A percentile compares a stretch with the other conserved stretches of the same genome.
These are phyloP conservation scores for Plasmodium vivax DNA, from an alignment of 169 alveolate genomes.

Conservation along the genomic window DNA sequence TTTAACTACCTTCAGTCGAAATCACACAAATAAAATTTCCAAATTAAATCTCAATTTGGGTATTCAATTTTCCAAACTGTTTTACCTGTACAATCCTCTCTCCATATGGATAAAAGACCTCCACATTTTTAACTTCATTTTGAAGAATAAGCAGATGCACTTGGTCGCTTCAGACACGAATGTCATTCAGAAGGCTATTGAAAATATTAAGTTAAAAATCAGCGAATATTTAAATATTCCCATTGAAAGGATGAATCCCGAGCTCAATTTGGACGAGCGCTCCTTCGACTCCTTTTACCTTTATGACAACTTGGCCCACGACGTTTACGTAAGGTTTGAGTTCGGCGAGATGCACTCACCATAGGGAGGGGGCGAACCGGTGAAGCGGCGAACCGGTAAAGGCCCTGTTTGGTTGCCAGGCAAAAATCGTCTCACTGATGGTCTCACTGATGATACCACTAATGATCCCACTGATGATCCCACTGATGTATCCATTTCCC, in stretches of 20 bases:
- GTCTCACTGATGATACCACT: too few species aligned
- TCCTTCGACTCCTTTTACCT: constrained; percentile 34
- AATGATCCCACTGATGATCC: too few species aligned
- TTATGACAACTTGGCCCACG: constrained; percentile 62
- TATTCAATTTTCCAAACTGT: constrained; percentile 36
- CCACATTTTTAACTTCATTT: constrained; percentile 33
- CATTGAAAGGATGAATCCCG: constrained; percentile 17
- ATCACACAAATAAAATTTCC: constrained; percentile 22
- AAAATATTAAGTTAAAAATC: constrained; percentile 30
- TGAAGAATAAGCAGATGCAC: constrained; percentile 1
- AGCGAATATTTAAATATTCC: constrained; percentile 48
- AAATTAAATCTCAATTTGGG: constrained; percentile 67
- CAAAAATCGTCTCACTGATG: not conserved
- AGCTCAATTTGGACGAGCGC: constrained; percentile 9
- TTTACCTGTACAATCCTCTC: constrained; percentile 43
- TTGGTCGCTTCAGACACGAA: constrained; percentile 8
- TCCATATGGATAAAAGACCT: constrained; percentile 61
- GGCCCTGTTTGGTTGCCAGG: not conserved
- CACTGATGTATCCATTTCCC: not conserved
- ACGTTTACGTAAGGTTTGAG: constrained; percentile 35
- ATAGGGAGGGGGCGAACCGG: not conserved
- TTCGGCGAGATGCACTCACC: not conserved
- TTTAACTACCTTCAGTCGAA: constrained; percentile 32
- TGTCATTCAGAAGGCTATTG: constrained; percentile 55
- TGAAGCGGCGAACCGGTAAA: not conserved